phyloP scores from a whole-genome alignment of 2,329 filamentous ascomycete genomes.

The Pseudogymnoascus sp. region DNA sequence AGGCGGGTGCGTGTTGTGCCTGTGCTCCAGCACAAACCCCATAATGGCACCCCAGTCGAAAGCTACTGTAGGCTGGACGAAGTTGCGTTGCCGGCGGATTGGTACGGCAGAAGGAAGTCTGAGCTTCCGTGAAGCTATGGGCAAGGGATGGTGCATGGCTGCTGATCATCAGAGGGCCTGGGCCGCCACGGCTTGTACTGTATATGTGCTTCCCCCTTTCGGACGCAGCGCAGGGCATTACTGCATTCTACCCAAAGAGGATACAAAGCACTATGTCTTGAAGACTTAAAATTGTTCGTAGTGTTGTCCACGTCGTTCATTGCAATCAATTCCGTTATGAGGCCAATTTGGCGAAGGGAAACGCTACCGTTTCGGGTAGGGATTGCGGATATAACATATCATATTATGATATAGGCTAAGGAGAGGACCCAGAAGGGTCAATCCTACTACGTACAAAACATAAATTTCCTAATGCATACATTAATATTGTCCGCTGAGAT shows the following conservation, averaged over 20 bases:
- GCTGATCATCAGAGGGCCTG: neutral
- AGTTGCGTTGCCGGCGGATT: neutral
- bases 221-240: neutral
- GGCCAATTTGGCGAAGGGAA: neutral
- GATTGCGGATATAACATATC: neutral
- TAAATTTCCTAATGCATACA: neutral
- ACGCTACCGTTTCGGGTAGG: neutral
- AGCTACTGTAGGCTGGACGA: neutral
- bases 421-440: neutral
- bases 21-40: neutral
- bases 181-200: neutral
- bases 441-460: neutral
- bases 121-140: neutral
- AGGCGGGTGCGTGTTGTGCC: neutral
- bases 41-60: neutral
- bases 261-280: neutral
- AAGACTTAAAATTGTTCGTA: neutral
- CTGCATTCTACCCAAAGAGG: neutral
- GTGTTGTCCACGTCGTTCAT: neutral
- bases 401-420: neutral
- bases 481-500: neutral
- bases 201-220: neutral
- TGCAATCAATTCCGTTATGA: neutral
- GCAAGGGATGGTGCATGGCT: neutral
- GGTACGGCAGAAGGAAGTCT: neutral